Evolutionary conservation across 805 yeast genomes (phyloP), one percentile per base, ranked within the genome.

Genomic region (Candida tammaniensis): DNA sequence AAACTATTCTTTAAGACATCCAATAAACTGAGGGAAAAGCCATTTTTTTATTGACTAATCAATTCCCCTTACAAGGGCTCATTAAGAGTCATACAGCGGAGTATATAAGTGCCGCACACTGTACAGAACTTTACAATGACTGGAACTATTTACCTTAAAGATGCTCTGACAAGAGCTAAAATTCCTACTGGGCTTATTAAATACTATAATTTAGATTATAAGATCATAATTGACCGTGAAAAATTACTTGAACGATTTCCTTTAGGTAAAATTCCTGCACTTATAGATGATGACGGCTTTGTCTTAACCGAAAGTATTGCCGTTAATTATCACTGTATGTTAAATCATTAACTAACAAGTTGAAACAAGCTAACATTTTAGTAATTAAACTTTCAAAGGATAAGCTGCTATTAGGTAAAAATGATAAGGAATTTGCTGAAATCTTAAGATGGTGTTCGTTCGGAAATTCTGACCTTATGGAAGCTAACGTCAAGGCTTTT

Each of bases 371-470:
- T 8, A 23, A 6, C 25, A 23, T 8, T 10, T 6, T 9, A 23
- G 15, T 26, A 39, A 36, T 40, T 45, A 63, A 70, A 50, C 55
- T 44, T 51, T 67, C 44, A 78, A 70, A 27, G 46, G 60, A 36
- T 66, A 57, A 39, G 38, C 52, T 61, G 52, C 61, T 36, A 46
- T 66, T 78, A 46, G 97, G 96, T 52, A 74, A 76, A 59, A 71
- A 70, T 59, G 61, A 74, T 45, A 64, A 66, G 46, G 86, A 84
- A 51, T 70, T 76, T 55, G 86, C 85, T 40, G 61, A 62, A 51
- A 69, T 87, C 52, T 59, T 88, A 49, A 79, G 70, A 65, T 88
- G 95, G 94, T 51, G 80, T 59, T 85, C 95, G 2, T 66, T 85
- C 48, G 70, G 79, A 59, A 86, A 82, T 72, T 52, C 75, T 49